Evolutionary conservation across 139 green algal genomes (phyloP).

Genomic region (Deuterostichococcus epilithicus): DNA sequence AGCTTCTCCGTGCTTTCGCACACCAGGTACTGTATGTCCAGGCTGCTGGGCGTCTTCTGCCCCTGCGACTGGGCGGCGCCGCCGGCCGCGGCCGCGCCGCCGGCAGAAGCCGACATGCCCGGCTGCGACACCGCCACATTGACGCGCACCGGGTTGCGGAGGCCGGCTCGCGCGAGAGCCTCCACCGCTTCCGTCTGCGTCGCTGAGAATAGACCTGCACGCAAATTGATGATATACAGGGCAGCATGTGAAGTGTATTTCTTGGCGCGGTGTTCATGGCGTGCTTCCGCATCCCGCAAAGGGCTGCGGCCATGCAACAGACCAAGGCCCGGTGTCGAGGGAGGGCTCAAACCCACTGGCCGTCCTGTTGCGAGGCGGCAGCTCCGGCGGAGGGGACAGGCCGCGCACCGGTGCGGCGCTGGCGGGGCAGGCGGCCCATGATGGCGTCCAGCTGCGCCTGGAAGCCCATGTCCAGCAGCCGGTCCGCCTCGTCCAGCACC

Average conservation of each 20-base stretch:
- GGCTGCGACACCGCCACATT: slow-evolving; percentile 51
- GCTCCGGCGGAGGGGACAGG: neutral
- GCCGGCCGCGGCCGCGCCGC: neutral
- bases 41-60: slow-evolving; percentile 65
- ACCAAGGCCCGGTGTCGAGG: no score
- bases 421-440: slow-evolving; percentile 78
- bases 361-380: neutral
- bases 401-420: slow-evolving; percentile 68
- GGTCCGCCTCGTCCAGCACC: slow-evolving; percentile 91
- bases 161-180: slow-evolving; percentile 82
- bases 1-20: slow-evolving; percentile 68
- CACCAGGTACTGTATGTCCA: slow-evolving; percentile 65
- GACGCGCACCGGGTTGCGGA: slow-evolving; percentile 87
- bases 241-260: neutral
- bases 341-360: neutral
- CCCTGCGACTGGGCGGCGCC: neutral
- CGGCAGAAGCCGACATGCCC: no score
- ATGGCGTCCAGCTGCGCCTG: slow-evolving; percentile 66
- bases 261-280: no score
- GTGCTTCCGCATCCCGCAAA: no score
- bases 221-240: no score
- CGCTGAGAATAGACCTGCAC: slow-evolving; percentile 88
- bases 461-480: slow-evolving; percentile 95
- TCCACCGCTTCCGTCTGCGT: slow-evolving; percentile 90
- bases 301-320: no score